Base-by-base conservation (phyloP, 768 basidiomycete species). In the Chalciporus piperatus region DNA sequence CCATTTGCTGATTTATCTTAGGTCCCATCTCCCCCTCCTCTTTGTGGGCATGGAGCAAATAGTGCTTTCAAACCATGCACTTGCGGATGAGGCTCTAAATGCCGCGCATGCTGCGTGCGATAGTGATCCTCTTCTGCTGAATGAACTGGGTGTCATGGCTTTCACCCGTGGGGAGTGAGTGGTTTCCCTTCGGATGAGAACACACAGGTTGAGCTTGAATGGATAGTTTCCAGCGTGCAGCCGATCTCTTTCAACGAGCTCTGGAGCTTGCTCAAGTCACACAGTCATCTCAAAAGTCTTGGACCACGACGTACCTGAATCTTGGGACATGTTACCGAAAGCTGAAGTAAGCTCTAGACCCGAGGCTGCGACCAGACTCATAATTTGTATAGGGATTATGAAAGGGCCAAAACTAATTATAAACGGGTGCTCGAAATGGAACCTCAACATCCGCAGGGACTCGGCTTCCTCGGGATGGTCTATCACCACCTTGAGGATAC, bases 21-120 rank as follows among this genome's bases (percentile, higher is more conserved):
- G 95, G n/a, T 94, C 94, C 3, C 96, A 99, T 71, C 72, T 99
- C 4, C 95, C 97, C 1, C 74, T 97, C 40, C 83, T 95, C 71
- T 98, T 94, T 64, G 92, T 98, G 41, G 97, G 96, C 6, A 98
- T 98, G 95, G 96, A 99, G 69, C 91, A 98, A 59, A 90, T 99
- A 33, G 86, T 87, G 63, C 76, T 99, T 7, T 89, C 87, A 25
- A 92, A 98, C 56, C 77, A 83, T 56, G 65, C 70, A 20, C 76
- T 92, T 41, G 97, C 97, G 4, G 86, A 90, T 44, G 96, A 98
- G 63, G 89, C 96, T 16, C 76, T 99, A 38, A 77, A 82, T 54
- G 91, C 94, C 1, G 87, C 95, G 4, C 74, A 84, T 58, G 70
- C 77, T 4, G 85, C 95, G 74, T 95, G 94, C 63, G 80, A 87